Evolutionary conservation across 2,329 filamentous ascomycete species (phyloP).

Genomic region (Sphaerostilbella broomeana): DNA sequence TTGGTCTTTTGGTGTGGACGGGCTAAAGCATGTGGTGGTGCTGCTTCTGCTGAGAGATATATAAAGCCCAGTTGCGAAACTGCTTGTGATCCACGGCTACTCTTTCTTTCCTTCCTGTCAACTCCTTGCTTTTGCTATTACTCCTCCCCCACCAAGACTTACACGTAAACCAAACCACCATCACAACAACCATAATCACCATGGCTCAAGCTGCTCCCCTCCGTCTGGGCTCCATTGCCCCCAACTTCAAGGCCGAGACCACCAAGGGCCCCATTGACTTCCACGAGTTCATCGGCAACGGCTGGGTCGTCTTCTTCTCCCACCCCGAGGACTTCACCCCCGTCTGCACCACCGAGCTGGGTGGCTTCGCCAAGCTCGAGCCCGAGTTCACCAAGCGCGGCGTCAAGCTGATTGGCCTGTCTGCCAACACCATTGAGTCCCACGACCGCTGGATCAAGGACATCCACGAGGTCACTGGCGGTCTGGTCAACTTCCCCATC

Average conservation of each 20-base stretch:
- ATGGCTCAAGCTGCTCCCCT: constrained; percentile 37
- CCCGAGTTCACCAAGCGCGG: constrained; percentile 80
- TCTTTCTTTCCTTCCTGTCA: background rate
- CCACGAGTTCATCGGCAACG: constrained; percentile 72
- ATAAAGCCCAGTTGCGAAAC: constrained; percentile 2
- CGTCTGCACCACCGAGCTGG: constrained; percentile 92
- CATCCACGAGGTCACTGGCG: constrained; percentile 70
- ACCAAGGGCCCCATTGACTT: constrained; percentile 74
- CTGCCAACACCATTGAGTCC: constrained; percentile 76
- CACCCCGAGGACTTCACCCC: constrained; percentile 90
- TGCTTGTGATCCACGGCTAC: background rate
- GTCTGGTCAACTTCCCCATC: constrained; percentile 67
- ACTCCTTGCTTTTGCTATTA: background rate
- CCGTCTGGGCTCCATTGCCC: constrained; percentile 60
- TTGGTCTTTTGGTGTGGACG: too few relatives aligned
- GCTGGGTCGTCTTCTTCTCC: constrained; percentile 77
- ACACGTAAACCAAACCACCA: constrained; percentile 5
- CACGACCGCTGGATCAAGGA: constrained; percentile 90
- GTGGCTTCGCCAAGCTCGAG: constrained; percentile 84
- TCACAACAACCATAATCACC: constrained; percentile 14
- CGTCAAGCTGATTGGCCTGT: constrained; percentile 87
- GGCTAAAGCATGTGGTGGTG: background rate
- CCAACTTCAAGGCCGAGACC: constrained; percentile 79
- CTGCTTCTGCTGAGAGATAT: constrained; percentile 1
- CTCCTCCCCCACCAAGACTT: constrained; percentile 1